Conservation (phyloP, 2,329 filamentous ascomycete species). For the Apiospora sp. region DNA sequence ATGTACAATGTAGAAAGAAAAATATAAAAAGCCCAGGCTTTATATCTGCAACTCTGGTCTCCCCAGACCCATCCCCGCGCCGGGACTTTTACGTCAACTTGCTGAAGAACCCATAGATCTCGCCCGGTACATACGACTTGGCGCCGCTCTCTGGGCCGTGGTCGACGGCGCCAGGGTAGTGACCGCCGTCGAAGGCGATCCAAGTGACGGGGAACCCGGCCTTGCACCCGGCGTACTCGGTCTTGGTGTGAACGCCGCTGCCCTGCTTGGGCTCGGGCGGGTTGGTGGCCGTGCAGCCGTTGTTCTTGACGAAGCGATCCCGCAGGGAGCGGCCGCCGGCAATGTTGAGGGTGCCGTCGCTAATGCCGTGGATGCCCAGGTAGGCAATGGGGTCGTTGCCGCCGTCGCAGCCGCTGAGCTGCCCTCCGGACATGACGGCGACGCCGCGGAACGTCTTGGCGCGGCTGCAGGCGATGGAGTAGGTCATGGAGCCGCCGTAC, state of each 20-base stretch:
- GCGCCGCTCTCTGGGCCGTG: slow-evolving; percentile 7
- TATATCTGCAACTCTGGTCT: background rate
- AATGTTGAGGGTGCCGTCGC: slow-evolving; percentile 23
- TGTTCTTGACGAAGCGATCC: slow-evolving; percentile 48
- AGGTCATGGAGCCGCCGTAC: slow-evolving; percentile 26
- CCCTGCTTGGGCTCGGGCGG: slow-evolving; percentile 34
- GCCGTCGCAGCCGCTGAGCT: slow-evolving; percentile 24
- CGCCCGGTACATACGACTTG: slow-evolving; percentile 17
- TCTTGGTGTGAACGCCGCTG: slow-evolving; percentile 33
- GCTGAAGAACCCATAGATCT: slow-evolving; percentile 9
- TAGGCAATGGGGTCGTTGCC: slow-evolving; percentile 24
- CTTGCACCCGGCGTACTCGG: slow-evolving; percentile 39
- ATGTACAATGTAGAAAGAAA: background rate
- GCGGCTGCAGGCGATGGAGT: slow-evolving; percentile 23
- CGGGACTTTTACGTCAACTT: background rate
- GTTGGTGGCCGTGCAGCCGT: slow-evolving; percentile 41
- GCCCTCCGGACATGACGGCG: slow-evolving; percentile 24
- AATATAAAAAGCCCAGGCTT: background rate
- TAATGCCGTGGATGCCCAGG: slow-evolving; percentile 25
- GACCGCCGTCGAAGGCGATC: slow-evolving; percentile 43
- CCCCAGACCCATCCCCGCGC: background rate
- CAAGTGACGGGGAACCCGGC: slow-evolving; percentile 44
- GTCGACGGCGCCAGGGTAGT: slow-evolving; percentile 29
- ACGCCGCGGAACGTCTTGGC: slow-evolving; percentile 25
- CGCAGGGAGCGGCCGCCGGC: slow-evolving; percentile 41